These are phyloP conservation scores for Micractinium conductrix DNA, from an alignment of 139 green algal genomes.

Conservation along the genomic window DNA sequence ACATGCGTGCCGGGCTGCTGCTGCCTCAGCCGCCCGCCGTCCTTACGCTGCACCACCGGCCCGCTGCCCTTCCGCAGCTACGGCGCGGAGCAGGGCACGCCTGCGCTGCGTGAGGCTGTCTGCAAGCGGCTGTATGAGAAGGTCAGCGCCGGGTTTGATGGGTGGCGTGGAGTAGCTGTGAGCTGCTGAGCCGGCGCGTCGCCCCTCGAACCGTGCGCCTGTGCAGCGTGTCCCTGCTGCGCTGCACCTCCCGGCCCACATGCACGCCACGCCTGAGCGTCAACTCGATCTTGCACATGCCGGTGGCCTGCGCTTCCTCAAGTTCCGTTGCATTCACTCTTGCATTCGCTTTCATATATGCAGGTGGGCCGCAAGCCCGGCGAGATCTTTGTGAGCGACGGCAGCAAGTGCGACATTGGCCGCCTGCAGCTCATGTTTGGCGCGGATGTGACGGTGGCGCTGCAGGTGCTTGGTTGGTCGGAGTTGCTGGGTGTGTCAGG, in stretches of 20 bases:
- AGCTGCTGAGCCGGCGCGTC: no score
- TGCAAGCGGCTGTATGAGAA: slow-evolving; percentile 83
- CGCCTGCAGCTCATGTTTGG: slow-evolving; percentile 94
- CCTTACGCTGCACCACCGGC: neutral
- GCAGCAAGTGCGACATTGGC: slow-evolving; percentile 99
- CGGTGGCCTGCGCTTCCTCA: no score
- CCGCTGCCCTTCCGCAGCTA: slow-evolving; percentile 71
- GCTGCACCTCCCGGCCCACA: no score
- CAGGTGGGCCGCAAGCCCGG: slow-evolving; percentile 58
- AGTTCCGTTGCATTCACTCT: no score
- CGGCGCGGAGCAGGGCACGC: slow-evolving; percentile 93
- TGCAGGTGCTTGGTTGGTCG: no score
- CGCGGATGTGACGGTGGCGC: slow-evolving; percentile 60
- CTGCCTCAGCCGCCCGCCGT: neutral
- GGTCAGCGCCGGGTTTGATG: slow-evolving; percentile 10
- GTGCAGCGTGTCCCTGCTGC: no score
- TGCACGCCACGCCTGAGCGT: no score
- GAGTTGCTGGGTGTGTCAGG: neutral
- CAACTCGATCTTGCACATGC: no score
- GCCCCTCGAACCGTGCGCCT: no score
- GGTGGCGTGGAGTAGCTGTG: no score
- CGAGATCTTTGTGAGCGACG: slow-evolving; percentile 98
- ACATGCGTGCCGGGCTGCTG: neutral
- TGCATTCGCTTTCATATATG: neutral
- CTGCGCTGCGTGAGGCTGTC: slow-evolving; percentile 82